Evolutionary conservation across 345 rosid species (phyloP), one percentile per base, ranked within the genome.

Genomic region (Pseudoturritis turrita): DNA sequence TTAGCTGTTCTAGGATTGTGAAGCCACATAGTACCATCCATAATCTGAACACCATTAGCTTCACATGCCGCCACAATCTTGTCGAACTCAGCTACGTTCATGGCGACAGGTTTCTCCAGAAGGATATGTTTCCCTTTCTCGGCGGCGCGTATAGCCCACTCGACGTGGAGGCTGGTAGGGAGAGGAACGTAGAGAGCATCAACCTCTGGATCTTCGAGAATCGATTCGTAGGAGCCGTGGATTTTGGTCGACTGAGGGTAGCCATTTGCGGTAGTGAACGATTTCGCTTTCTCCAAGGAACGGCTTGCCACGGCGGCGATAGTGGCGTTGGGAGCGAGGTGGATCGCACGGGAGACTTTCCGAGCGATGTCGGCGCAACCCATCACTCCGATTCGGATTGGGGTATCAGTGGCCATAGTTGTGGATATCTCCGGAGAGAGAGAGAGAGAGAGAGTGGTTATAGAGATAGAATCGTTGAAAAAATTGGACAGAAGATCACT

Each of bases 11-110:
- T 72, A 15, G 96, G 96, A 71, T 94, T 72, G 59, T 94, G 97
- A 76, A 88, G 69, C 97, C 95, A 87, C 98, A 89, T 87, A 36
- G 97, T 87, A 7, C 97, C 98, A 62, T 94, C 98, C 97, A 91
- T 91, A 56, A 90, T 28, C 88, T 90, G 98, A 23, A 91, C 87
- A 23, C 85, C 92, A 14, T 83, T 94, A 23, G 78, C 85, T 15
- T 84, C 87, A 39, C 98, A 89, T 11, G 88, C 89, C 63, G 59
- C 83, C 31, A 79, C 50, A 40, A 94, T 89, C 75, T 59, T 43
- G 22, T 93, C 98, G 37, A 93, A 82, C 70, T 90, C 92, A 10
- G 69, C 71, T 12, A 73, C 91, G 67, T 79, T 84, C 41, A 86
- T 31, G 0, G 85, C 97, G 56, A 89, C 89, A 1, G 96, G 98